Evolutionary conservation across 1,139 yeast species (phyloP).

Genomic region (Yamadazyma diddensiae): DNA sequence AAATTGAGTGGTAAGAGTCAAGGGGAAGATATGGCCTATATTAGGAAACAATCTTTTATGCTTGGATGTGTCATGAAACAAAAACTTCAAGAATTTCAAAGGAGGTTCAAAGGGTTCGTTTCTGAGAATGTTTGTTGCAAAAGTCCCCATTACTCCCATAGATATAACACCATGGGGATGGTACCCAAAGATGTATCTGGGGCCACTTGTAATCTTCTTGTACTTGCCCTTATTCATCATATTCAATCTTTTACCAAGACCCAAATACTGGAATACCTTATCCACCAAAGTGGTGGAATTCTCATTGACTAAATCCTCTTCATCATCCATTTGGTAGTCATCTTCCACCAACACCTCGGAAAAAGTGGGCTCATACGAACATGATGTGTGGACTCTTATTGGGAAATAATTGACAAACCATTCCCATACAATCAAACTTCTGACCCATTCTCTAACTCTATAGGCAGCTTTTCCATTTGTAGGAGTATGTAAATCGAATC

Average conservation of each 20-base stretch:
- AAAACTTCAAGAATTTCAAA: conserved; percentile 50
- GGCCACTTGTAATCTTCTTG: conserved; percentile 52
- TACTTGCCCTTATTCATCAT: conserved; percentile 15
- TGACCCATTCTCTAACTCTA: conserved; percentile 56
- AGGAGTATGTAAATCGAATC: conserved; percentile 59
- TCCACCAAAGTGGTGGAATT: conserved; percentile 37
- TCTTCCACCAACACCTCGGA: conserved; percentile 29
- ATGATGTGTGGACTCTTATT: conserved; percentile 65
- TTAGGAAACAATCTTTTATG: conserved; percentile 71
- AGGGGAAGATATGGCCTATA: conserved; percentile 64
- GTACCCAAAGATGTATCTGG: conserved; percentile 84
- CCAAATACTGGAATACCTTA: conserved; percentile 33
- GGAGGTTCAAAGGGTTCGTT: conserved; percentile 46
- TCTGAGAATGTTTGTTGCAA: conserved; percentile 72
- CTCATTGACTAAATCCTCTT: conserved; percentile 43
- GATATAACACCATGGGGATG: conserved; percentile 98
- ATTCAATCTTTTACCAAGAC: conserved; percentile 39
- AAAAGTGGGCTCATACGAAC: conserved; percentile 74
- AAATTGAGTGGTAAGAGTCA: conserved; percentile 84
- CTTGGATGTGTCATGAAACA: conserved; percentile 43
- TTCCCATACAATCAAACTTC: conserved; percentile 64
- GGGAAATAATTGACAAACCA: conserved; percentile 82
- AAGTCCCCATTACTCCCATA: conserved; percentile 84
- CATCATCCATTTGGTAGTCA: conserved; percentile 30
- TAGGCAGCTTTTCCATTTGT: conserved; percentile 67